These are phyloP conservation scores for Geotrichum macrosporum DNA, from an alignment of 1,139 yeast genomes.

Conservation along the genomic window DNA sequence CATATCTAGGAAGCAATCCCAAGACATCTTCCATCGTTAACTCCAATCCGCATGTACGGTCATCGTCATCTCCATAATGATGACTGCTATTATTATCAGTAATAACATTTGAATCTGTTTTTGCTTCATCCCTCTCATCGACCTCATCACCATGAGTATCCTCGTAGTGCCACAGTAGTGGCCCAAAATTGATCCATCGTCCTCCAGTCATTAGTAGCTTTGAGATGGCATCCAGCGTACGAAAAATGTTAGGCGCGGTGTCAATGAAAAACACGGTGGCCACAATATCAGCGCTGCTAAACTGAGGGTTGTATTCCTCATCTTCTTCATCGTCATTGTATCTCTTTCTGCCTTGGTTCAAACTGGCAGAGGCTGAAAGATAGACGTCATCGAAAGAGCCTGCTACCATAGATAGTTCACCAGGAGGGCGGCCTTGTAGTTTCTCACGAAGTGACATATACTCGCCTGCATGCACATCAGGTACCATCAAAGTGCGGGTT, in stretches of 20 bases:
- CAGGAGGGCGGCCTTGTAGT: slow-evolving; percentile 46
- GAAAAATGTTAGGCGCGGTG: slow-evolving; percentile 69
- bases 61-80: slow-evolving; percentile 33
- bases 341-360: not conserved
- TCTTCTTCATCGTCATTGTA: not conserved
- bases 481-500: slow-evolving; percentile 46
- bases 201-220: slow-evolving; percentile 55
- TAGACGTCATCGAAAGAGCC: slow-evolving; percentile 79
- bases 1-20: slow-evolving; percentile 46
- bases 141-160: slow-evolving; percentile 25
- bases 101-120: too few species aligned
- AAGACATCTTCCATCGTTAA: slow-evolving; percentile 58
- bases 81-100: slow-evolving; percentile 6
- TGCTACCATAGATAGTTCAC: slow-evolving; percentile 67
- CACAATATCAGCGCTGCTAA: slow-evolving; percentile 48
- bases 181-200: slow-evolving; percentile 80
- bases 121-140: too few species aligned
- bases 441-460: slow-evolving; percentile 30
- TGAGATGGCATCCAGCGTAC: slow-evolving; percentile 57
- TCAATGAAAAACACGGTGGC: slow-evolving; percentile 77
- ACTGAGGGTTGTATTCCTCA: slow-evolving; percentile 30
- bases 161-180: slow-evolving; percentile 82
- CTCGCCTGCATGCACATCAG: slow-evolving; percentile 37
- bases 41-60: slow-evolving; percentile 53
- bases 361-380: slow-evolving; percentile 40